Conservation (phyloP, 306 rosid species). For the Ammopiptanthus mongolicus region DNA sequence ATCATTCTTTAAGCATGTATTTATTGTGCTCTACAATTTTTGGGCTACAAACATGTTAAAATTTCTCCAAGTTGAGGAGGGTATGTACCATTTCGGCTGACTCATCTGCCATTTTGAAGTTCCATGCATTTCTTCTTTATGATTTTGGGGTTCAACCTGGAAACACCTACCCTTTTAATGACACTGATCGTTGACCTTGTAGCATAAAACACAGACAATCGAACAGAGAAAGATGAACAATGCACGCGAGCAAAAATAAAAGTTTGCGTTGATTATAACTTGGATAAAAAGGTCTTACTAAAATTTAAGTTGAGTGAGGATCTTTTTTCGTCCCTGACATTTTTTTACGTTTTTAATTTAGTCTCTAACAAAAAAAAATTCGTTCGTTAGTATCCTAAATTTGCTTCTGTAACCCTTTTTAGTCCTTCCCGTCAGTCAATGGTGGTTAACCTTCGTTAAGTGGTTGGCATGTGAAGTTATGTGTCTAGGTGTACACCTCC, state of each 20-base stretch:
- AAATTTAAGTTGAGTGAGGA: too few relatives aligned
- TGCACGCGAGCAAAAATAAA: neutral
- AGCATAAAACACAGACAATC: neutral
- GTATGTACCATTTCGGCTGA: constrained; percentile 14
- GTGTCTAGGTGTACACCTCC: too few relatives aligned
- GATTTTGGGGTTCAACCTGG: constrained; percentile 19
- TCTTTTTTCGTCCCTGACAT: too few relatives aligned
- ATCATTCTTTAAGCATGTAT: too few relatives aligned
- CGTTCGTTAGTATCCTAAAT: too few relatives aligned
- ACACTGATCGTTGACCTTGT: neutral
- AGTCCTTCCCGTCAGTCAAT: too few relatives aligned
- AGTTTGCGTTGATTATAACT: neutral
- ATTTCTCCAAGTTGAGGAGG: neutral
- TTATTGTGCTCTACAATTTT: neutral
- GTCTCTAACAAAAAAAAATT: too few relatives aligned
- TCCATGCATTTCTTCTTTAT: neutral
- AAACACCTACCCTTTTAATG: constrained; percentile 12
- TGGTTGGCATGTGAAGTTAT: too few relatives aligned
- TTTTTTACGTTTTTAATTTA: too few relatives aligned
- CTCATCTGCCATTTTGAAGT: neutral
- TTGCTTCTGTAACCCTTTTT: too few relatives aligned
- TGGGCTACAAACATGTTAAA: too few relatives aligned
- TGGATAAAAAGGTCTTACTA: neutral
- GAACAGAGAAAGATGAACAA: neutral
- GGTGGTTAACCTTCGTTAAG: too few relatives aligned